Percentiles rank a stretch among this genome's conserved stretches.
Conservation (phyloP, 2,329 filamentous ascomycete genomes). For the Aspergillus sp. region DNA sequence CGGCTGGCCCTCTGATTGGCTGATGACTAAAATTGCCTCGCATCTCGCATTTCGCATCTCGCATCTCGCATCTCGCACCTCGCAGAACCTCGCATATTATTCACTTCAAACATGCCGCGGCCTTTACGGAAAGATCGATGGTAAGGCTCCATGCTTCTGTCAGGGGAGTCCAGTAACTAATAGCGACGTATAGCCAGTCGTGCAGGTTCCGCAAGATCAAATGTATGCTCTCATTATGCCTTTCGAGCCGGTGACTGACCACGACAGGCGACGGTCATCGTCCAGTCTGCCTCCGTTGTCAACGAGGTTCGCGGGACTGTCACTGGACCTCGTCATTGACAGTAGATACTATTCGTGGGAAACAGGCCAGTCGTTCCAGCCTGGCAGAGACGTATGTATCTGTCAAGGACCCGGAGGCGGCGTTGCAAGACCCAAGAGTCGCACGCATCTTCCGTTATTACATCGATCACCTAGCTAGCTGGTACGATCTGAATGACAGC, state of each 20-base stretch:
- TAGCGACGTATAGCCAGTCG: neutral
- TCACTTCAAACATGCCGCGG: neutral
- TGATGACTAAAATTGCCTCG: neutral
- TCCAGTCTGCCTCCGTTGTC: slow-evolving; percentile 1
- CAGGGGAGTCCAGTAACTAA: neutral
- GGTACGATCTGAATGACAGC: slow-evolving; percentile 43
- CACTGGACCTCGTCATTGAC: neutral
- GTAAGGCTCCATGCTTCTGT: neutral
- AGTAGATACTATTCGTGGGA: neutral
- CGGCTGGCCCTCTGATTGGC: neutral
- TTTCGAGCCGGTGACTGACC: neutral
- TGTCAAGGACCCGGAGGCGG: slow-evolving; percentile 3
- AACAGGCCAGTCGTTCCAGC: neutral
- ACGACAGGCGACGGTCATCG: slow-evolving; percentile 3
- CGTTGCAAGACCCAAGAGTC: slow-evolving; percentile 4
- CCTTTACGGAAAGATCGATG: neutral
- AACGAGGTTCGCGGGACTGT: slow-evolving; percentile 2
- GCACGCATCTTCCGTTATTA: slow-evolving; percentile 34
- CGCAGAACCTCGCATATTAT: neutral
- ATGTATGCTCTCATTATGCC: neutral
- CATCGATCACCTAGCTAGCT: slow-evolving; percentile 30
- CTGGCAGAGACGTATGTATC: slow-evolving; percentile 3
- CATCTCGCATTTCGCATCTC: slow-evolving; percentile 3
- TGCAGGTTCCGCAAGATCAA: slow-evolving; percentile 5
- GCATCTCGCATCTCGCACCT: slow-evolving; percentile 2